These are phyloP conservation scores for Talaromyces liani DNA, from an alignment of 495 filamentous ascomycete genomes.

Conservation along the genomic window DNA sequence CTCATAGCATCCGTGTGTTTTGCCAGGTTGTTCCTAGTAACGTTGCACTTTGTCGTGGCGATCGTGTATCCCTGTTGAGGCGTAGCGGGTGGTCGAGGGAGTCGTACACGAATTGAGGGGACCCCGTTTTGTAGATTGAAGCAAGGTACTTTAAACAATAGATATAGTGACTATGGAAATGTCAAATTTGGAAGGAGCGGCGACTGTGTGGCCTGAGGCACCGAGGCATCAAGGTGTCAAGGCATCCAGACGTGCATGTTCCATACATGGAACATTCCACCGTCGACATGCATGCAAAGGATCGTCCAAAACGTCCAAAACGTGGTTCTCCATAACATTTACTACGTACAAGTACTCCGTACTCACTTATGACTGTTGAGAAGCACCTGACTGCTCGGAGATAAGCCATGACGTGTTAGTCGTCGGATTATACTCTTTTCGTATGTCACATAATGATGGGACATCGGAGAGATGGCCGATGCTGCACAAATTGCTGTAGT, in stretches of 20 bases:
- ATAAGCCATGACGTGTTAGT: not conserved
- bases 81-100: not conserved
- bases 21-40: not conserved
- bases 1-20: not conserved
- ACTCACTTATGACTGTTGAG: not conserved
- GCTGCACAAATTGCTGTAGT: not conserved
- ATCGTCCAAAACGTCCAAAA: not conserved
- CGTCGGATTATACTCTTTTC: not conserved
- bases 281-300: not conserved
- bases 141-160: too few species aligned
- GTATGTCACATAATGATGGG: not conserved
- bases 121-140: not conserved
- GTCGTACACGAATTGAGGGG: not conserved
- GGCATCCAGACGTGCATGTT: not conserved
- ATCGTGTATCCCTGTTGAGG: not conserved
- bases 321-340: not conserved
- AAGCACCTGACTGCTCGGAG: too few species aligned
- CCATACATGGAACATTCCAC: not conserved
- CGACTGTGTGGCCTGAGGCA: not conserved
- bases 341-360: not conserved
- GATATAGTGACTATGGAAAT: not conserved
- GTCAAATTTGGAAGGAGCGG: not conserved
- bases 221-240: not conserved
- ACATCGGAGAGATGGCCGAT: too few species aligned
- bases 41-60: not conserved